A percentile compares a stretch with the other conserved stretches of the same genome.
Conservation (phyloP, 169 alveolate genomes). For the Plasmodium inui region DNA sequence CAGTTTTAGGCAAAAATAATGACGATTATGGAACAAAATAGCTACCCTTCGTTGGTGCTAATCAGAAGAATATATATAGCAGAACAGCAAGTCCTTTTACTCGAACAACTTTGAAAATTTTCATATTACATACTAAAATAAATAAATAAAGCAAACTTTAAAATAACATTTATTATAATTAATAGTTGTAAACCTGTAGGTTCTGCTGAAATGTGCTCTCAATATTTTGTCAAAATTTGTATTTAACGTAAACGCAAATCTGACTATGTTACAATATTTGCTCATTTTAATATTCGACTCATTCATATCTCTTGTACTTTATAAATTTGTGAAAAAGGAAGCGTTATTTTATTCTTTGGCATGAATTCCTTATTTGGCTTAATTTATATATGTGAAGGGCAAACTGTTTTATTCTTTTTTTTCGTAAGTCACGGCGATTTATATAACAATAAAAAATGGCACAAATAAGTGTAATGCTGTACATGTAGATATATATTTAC, state of each 20-base stretch:
- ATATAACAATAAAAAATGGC: neutral
- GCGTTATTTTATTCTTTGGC: neutral
- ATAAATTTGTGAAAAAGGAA: neutral
- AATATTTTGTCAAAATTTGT: neutral
- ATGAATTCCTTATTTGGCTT: neutral
- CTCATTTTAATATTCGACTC: neutral
- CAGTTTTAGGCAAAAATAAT: neutral
- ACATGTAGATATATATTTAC: neutral
- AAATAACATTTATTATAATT: neutral
- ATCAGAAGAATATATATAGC: slow-evolving; percentile 1
- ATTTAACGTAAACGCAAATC: neutral
- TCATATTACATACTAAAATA: neutral
- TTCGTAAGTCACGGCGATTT: neutral
- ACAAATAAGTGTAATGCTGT: neutral
- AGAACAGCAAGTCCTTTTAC: neutral
- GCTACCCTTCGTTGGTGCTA: neutral
- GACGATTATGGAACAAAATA: neutral
- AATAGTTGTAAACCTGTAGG: neutral
- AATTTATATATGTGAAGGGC: neutral
- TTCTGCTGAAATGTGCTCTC: neutral
- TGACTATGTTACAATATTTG: neutral
- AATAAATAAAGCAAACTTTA: neutral
- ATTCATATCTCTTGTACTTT: neutral
- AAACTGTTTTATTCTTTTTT: neutral
- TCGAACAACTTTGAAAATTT: neutral